Evolutionary conservation across 1,139 yeast genomes (phyloP).

Genomic region (Saccharomyces hybrid): DNA sequence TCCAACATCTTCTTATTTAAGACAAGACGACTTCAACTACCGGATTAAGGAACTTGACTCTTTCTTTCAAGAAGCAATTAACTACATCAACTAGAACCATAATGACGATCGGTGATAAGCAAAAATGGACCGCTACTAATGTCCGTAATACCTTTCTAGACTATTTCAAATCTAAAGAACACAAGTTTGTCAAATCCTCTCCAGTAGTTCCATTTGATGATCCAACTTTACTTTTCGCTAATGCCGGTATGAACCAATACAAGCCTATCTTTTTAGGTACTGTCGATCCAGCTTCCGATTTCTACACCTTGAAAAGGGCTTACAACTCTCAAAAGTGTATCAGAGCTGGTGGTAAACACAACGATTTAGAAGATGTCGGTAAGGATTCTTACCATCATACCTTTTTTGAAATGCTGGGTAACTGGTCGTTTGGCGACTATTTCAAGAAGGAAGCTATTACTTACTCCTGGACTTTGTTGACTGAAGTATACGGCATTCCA

Average conservation of each 20-base stretch:
- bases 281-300: slow-evolving; percentile 87
- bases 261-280: slow-evolving; percentile 95
- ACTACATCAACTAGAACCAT: slow-evolving; percentile 3
- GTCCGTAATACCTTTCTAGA: slow-evolving; percentile 86
- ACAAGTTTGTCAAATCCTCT: slow-evolving; percentile 81
- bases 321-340: slow-evolving; percentile 95
- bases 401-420: slow-evolving; percentile 97
- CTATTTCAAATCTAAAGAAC: slow-evolving; percentile 61
- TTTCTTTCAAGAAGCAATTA: background rate
- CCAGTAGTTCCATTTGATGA: slow-evolving; percentile 97
- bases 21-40: background rate
- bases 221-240: slow-evolving; percentile 89
- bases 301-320: slow-evolving; percentile 78
- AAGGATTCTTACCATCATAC: slow-evolving; percentile 97
- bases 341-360: slow-evolving; percentile 99
- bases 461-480: slow-evolving; percentile 86
- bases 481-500: slow-evolving; percentile 72
- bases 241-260: slow-evolving; percentile 98
- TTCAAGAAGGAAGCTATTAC: slow-evolving; percentile 88
- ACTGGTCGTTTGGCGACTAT: slow-evolving; percentile 99
- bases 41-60: background rate
- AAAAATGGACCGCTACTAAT: slow-evolving; percentile 57
- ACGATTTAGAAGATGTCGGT: slow-evolving; percentile 97
- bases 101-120: slow-evolving; percentile 31
- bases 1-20: background rate